A percentile compares a stretch with the other conserved stretches of the same genome.
phyloP scores from a whole-genome alignment of 1,284 basidiomycete species.

The Cryptococcus neoformans region DNA sequence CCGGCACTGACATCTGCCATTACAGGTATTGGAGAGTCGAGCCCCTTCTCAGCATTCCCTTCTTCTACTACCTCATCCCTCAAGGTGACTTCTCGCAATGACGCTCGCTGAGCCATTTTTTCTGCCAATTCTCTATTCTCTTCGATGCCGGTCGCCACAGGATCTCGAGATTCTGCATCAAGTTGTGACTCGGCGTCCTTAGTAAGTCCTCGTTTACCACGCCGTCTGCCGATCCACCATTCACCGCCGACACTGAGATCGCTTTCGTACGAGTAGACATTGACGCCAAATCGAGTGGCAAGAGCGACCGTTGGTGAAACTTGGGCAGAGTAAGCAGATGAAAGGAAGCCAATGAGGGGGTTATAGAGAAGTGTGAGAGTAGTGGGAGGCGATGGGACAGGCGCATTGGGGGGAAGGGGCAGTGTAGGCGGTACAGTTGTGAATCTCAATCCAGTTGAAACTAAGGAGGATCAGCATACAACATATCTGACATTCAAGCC shows the following conservation, averaged over 20 bases:
- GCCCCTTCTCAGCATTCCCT: constrained; percentile 4
- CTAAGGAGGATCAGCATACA: constrained; percentile 49
- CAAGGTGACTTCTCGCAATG: constrained; percentile 10
- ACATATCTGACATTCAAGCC: neutral
- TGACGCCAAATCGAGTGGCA: constrained; percentile 91
- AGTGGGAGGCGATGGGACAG: constrained; percentile 68
- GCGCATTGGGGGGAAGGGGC: constrained; percentile 47
- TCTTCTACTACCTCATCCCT: constrained; percentile 12
- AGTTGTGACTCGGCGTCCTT: neutral
- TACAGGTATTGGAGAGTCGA: constrained; percentile 17
- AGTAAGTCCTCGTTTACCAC: constrained; percentile 24
- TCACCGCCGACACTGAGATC: constrained; percentile 94
- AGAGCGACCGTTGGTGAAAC: constrained; percentile 83
- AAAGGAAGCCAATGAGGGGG: constrained; percentile 93
- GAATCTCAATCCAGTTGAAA: constrained; percentile 90
- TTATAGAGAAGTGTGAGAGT: constrained; percentile 93
- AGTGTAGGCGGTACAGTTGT: constrained; percentile 65
- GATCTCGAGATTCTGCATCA: neutral
- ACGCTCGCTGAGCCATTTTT: constrained; percentile 4
- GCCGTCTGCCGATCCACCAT: constrained; percentile 72
- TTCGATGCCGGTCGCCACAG: neutral
- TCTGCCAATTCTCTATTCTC: constrained; percentile 3
- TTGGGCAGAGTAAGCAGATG: constrained; percentile 84
- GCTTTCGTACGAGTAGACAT: constrained; percentile 93
- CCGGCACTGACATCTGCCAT: neutral